Evolutionary conservation across 1,139 yeast genomes (phyloP).

Genomic region (Groenewaldozyma auringiensis): DNA sequence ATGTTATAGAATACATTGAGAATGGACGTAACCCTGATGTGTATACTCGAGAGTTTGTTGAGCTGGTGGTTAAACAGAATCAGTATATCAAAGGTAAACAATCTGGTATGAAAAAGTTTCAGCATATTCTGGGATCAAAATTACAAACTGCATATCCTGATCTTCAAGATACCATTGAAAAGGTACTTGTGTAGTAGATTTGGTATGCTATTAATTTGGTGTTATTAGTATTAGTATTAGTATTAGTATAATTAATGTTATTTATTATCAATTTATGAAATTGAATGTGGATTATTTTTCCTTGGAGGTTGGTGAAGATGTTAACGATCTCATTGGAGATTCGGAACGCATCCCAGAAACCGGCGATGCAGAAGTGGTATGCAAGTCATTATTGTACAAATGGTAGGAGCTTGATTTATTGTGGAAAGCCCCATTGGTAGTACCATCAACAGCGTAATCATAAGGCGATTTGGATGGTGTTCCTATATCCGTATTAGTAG

Average conservation of each 20-base stretch:
- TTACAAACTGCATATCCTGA: conserved; percentile 74
- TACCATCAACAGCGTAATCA: background rate
- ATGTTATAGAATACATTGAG: conserved; percentile 52
- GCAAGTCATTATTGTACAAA: conserved; percentile 16
- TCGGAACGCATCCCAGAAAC: conserved; percentile 10
- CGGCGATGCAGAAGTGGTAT: conserved; percentile 21
- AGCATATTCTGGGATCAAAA: conserved; percentile 61
- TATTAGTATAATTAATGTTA: background rate
- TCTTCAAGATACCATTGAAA: conserved; percentile 45
- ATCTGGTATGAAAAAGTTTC: conserved; percentile 33
- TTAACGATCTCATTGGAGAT: background rate
- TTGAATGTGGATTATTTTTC: background rate
- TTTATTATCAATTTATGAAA: too few species aligned
- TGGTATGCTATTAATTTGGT: background rate
- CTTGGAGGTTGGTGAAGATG: background rate
- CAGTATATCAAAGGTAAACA: conserved; percentile 81
- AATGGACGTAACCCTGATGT: conserved; percentile 97
- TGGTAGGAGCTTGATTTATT: conserved; percentile 17
- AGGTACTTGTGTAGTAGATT: conserved; percentile 32
- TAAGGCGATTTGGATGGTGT: background rate
- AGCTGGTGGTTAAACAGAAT: conserved; percentile 79
- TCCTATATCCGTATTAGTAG: too few species aligned
- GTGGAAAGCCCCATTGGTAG: conserved; percentile 12
- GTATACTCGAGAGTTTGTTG: conserved; percentile 92
- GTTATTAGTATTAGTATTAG: background rate